A percentile compares a stretch with the other conserved stretches of the same genome.
Conservation (phyloP, 106 monocot species). For the Dioscorea dumetorum region DNA sequence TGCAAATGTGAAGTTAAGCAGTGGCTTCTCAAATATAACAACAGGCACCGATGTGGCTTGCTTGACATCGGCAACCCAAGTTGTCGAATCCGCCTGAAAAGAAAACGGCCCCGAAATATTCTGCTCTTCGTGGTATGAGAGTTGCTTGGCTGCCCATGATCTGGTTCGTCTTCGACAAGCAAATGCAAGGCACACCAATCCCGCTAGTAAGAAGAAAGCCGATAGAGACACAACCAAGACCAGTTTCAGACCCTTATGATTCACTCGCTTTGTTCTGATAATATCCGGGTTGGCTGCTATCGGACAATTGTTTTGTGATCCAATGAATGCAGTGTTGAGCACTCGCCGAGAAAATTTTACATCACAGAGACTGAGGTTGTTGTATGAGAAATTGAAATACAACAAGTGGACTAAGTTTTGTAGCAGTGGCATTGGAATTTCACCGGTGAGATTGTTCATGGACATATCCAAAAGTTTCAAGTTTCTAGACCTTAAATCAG, state of each 20-base stretch:
- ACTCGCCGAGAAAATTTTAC: slow-evolving; percentile 25
- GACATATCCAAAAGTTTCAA: slow-evolving; percentile 61
- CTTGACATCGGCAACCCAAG: slow-evolving; percentile 79
- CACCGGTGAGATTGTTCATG: slow-evolving; percentile 59
- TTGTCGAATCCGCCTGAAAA: slow-evolving; percentile 66
- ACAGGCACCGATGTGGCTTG: slow-evolving; percentile 67
- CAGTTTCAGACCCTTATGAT: slow-evolving; percentile 30
- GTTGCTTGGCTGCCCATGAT: slow-evolving; percentile 40
- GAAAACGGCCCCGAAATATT: slow-evolving; percentile 61
- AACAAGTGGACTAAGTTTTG: slow-evolving; percentile 34
- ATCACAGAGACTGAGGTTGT: slow-evolving; percentile 69
- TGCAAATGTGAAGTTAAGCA: slow-evolving; percentile 69
- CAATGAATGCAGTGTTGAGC: slow-evolving; percentile 43
- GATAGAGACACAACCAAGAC: slow-evolving; percentile 41
- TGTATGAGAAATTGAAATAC: slow-evolving; percentile 74
- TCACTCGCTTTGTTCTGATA: slow-evolving; percentile 8
- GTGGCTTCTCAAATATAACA: slow-evolving; percentile 83
- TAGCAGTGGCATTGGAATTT: slow-evolving; percentile 44
- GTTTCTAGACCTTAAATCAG: slow-evolving; percentile 26
- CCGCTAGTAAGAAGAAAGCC: slow-evolving; percentile 24
- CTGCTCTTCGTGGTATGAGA: slow-evolving; percentile 39
- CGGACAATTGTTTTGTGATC: slow-evolving; percentile 57
- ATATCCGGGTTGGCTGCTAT: slow-evolving; percentile 61
- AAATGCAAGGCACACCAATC: slow-evolving; percentile 28
- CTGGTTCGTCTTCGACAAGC: slow-evolving; percentile 27